phyloP scores from a whole-genome alignment of 148 eudicot genomes.

The Oxyria digyna region DNA sequence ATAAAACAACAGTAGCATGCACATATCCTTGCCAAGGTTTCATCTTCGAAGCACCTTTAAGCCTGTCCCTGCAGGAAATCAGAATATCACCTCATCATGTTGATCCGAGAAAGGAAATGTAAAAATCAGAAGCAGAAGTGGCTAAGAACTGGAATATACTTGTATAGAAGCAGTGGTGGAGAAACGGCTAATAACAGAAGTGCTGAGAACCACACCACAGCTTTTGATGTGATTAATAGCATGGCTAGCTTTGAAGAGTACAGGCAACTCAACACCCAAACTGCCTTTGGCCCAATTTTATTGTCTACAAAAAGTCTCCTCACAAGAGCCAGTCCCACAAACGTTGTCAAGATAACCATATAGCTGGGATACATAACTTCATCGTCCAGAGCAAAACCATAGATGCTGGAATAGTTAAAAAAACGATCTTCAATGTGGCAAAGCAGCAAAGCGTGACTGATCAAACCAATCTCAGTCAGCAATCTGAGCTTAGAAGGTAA shows the following conservation, averaged over 20 bases:
- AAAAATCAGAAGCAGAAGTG: not conserved
- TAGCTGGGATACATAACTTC: constrained; percentile 97
- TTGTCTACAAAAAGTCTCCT: constrained; percentile 65
- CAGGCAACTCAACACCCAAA: constrained; percentile 79
- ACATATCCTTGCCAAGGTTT: constrained; percentile 87
- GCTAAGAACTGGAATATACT: constrained; percentile 31
- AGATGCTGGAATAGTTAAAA: constrained; percentile 74
- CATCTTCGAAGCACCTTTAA: constrained; percentile 83
- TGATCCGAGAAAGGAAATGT: not conserved
- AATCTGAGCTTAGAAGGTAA: constrained; percentile 65
- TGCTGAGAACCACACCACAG: constrained; percentile 86
- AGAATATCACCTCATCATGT: constrained; percentile 1
- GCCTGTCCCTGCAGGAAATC: constrained; percentile 55
- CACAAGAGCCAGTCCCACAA: constrained; percentile 73
- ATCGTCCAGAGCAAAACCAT: constrained; percentile 81
- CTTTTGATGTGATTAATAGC: constrained; percentile 74
- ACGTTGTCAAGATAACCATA: constrained; percentile 78
- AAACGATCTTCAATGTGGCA: constrained; percentile 91
- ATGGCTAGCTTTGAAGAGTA: constrained; percentile 77
- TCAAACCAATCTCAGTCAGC: constrained; percentile 71
- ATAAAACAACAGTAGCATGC: constrained; percentile 71
- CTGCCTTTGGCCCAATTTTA: constrained; percentile 72
- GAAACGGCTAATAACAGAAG: constrained; percentile 76
- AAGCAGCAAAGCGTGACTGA: constrained; percentile 69
- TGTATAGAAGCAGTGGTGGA: constrained; percentile 93